phyloP scores from a whole-genome alignment of 345 rosid genomes.

The Populus deltoides region DNA sequence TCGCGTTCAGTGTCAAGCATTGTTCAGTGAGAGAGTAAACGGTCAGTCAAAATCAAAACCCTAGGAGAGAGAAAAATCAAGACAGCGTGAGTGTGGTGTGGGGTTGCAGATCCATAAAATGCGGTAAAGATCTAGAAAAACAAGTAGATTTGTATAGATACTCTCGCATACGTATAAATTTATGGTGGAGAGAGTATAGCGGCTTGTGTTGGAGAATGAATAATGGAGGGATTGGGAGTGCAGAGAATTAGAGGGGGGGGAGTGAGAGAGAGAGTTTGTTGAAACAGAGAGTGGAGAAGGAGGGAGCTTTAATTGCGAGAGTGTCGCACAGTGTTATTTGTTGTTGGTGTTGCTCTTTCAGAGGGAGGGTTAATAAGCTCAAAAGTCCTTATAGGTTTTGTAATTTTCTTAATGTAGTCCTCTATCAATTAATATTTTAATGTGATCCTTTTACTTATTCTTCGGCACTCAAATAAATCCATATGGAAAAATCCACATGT shows the following conservation, averaged over 20 bases:
- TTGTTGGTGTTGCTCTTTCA: background rate
- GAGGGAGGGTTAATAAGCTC: no score
- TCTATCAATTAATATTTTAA: no score
- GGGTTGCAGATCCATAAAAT: constrained; percentile 61
- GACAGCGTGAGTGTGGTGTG: constrained; percentile 24
- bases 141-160: background rate
- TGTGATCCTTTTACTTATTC: no score
- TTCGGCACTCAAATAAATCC: no score
- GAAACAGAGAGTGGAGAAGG: background rate
- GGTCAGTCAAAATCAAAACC: constrained; percentile 33
- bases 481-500: no score
- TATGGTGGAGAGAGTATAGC: background rate
- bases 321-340: background rate
- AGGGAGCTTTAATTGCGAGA: constrained; percentile 26
- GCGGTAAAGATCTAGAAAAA: constrained; percentile 43
- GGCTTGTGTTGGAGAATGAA: background rate
- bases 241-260: background rate
- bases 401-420: no score
- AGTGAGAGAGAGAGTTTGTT: background rate
- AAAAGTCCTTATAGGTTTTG: no score
- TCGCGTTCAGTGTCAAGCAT: constrained; percentile 26
- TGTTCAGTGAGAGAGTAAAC: background rate
- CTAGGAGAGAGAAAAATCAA: constrained; percentile 37
- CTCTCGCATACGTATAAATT: background rate
- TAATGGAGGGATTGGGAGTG: background rate